Conservation (phyloP, 139 green algal species). For the Raphidocelis subcapitata region DNA sequence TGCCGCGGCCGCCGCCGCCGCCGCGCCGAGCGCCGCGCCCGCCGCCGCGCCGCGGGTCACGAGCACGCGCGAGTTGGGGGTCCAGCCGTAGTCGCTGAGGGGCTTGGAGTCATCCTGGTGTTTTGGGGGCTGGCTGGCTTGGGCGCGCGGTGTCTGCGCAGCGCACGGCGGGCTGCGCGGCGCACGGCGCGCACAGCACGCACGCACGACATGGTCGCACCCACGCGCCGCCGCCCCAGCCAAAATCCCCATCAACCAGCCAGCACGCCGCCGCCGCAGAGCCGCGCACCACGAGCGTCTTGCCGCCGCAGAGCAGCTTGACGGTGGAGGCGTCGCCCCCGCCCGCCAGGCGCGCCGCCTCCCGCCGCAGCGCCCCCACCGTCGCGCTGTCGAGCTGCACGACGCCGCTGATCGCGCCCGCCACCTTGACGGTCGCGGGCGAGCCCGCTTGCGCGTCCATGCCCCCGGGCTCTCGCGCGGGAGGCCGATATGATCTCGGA, state of each 20-base stretch:
- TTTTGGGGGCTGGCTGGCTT: too few species aligned
- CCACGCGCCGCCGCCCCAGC: too few species aligned
- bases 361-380: slow-evolving; percentile 16
- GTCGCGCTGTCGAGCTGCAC: slow-evolving; percentile 28
- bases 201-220: too few species aligned
- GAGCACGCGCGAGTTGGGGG: slow-evolving; percentile 30
- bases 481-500: too few species aligned
- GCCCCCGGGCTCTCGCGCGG: too few species aligned
- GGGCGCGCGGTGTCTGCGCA: too few species aligned
- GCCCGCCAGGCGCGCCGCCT: slow-evolving; percentile 27
- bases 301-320: slow-evolving; percentile 52
- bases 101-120: slow-evolving; percentile 41
- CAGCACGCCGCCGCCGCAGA: too few species aligned
- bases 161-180: too few species aligned
- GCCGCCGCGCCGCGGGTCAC: slow-evolving; percentile 38
- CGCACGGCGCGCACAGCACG: too few species aligned
- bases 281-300: slow-evolving; percentile 35
- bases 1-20: background rate
- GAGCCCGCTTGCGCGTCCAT: background rate
- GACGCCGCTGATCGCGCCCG: slow-evolving; percentile 32
- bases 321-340: slow-evolving; percentile 4
- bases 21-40: background rate
- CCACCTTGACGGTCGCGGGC: slow-evolving; percentile 30
- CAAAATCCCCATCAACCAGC: too few species aligned
- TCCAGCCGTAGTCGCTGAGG: slow-evolving; percentile 34